Conservation (phyloP, 2,329 filamentous ascomycete species). For the Xylariaceae sp. region DNA sequence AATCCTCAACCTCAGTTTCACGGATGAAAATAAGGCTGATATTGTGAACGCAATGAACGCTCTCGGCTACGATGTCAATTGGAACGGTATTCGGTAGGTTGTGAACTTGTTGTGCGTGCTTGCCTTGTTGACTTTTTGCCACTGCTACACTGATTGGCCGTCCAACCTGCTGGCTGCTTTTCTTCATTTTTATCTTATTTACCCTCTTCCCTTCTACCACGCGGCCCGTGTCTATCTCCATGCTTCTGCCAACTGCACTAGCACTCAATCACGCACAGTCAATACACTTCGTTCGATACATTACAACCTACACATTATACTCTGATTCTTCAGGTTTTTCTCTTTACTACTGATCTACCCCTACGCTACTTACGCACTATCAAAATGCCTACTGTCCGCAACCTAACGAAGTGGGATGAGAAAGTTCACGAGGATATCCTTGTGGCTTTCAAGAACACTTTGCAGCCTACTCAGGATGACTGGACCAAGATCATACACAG, state of each 20-base stretch:
- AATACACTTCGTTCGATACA: no score
- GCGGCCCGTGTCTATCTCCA: no score
- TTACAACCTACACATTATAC: neutral
- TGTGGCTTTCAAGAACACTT: constrained; percentile 1
- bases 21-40: constrained; percentile 28
- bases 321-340: neutral
- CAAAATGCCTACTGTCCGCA: constrained; percentile 11
- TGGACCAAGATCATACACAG: constrained; percentile 9
- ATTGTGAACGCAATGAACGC: constrained; percentile 33
- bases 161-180: neutral
- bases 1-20: constrained; percentile 23
- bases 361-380: neutral
- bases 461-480: constrained; percentile 1
- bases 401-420: constrained; percentile 14
- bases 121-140: constrained; percentile 13
- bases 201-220: no score
- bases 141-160: neutral
- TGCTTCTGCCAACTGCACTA: no score
- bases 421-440: constrained; percentile 27
- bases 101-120: neutral
- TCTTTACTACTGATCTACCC: neutral
- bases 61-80: constrained; percentile 33
- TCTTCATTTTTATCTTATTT: no score
- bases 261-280: neutral
- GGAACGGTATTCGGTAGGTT: constrained; percentile 47